Evolutionary conservation across 805 yeast genomes (phyloP), one percentile per base, ranked within the genome.

Genomic region (Wickerhamomyces xylosicus): DNA sequence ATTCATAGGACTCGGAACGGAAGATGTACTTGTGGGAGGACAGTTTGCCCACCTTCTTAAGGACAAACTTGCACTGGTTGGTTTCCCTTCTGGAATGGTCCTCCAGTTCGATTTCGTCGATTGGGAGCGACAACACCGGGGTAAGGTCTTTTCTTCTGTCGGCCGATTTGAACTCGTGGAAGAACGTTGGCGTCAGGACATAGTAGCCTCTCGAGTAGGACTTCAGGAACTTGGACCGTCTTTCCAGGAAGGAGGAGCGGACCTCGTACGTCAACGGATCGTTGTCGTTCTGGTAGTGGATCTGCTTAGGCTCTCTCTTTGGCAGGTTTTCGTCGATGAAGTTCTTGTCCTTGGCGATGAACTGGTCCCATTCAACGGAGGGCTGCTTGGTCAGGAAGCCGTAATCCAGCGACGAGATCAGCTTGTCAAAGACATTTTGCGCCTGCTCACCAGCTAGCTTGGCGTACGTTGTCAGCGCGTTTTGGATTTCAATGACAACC

Each of bases 11-110:
- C 52, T 84, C 92, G n/a, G 94, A 80, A 47, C 95, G 72, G 65
- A 90, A 89, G n/a, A 89, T 92, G 85, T 92, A 86, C 52, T 86
- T 87, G 62, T 89, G 97, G 33, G 86, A 85, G 45, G 78, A 80
- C 45, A 85, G 69, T 43, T 82, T 63, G 13, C 92, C 92, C 44
- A 77, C 75, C 46, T 79, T 78, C 52, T 82, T 85, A 44, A 90
- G 64, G 10, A 87, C 84, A 60, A 90, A 92, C 62, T 87, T 87
- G 57, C 77, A 78, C 31, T 67, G 57, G 38, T 62, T 66, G 20
- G 79, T 75, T 47, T 81, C 85, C 50, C 77, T 77, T 55, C 78
- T 77, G 11, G 90, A 77, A 62, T 85, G 95, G 48, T 85, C 95
- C 19, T 85, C 74, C 14, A 92, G 74, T 47, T 76, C 77, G 55